Conservation (phyloP, 1,284 basidiomycete species). For the Sutorius eximius region DNA sequence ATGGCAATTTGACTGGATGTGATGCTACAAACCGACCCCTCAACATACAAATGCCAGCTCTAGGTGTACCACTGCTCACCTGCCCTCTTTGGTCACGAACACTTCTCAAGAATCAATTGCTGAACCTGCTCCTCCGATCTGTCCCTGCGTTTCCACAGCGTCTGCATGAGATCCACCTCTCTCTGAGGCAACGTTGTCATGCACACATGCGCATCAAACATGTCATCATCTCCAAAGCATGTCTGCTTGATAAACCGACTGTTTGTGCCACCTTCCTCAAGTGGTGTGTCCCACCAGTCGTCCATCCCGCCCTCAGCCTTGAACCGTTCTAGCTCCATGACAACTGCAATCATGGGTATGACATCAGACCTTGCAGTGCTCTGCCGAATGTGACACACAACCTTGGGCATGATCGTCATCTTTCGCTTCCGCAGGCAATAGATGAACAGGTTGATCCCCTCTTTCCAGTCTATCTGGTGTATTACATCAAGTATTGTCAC, state of each 20-base stretch:
- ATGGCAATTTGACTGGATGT: background rate
- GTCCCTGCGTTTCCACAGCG: slow-evolving; percentile 18
- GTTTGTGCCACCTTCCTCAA: slow-evolving; percentile 14
- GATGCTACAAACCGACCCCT: slow-evolving; percentile 7
- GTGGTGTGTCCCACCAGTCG: slow-evolving; percentile 25
- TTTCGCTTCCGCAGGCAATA: slow-evolving; percentile 27
- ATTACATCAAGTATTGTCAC: slow-evolving; percentile 15
- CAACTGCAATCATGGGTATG: slow-evolving; percentile 26
- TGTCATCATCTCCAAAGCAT: slow-evolving; percentile 4
- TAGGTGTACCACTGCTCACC: slow-evolving; percentile 10
- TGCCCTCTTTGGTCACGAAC: slow-evolving; percentile 8
- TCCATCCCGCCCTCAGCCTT: slow-evolving; percentile 21
- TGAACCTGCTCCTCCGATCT: slow-evolving; percentile 18
- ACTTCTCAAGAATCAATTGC: slow-evolving; percentile 16
- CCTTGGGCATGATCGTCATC: slow-evolving; percentile 14
- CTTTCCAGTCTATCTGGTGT: slow-evolving; percentile 13
- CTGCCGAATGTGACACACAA: slow-evolving; percentile 12
- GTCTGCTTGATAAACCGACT: slow-evolving; percentile 16
- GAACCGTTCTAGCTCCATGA: slow-evolving; percentile 29
- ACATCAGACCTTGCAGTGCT: background rate
- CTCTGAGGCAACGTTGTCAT: slow-evolving; percentile 27
- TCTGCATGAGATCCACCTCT: slow-evolving; percentile 11
- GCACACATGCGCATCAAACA: slow-evolving; percentile 30
- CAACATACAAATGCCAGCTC: background rate
- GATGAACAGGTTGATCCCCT: slow-evolving; percentile 23